Evolutionary conservation across 2,329 filamentous ascomycete genomes (phyloP).

Genomic region (Arthrobotrys sphaeroides): DNA sequence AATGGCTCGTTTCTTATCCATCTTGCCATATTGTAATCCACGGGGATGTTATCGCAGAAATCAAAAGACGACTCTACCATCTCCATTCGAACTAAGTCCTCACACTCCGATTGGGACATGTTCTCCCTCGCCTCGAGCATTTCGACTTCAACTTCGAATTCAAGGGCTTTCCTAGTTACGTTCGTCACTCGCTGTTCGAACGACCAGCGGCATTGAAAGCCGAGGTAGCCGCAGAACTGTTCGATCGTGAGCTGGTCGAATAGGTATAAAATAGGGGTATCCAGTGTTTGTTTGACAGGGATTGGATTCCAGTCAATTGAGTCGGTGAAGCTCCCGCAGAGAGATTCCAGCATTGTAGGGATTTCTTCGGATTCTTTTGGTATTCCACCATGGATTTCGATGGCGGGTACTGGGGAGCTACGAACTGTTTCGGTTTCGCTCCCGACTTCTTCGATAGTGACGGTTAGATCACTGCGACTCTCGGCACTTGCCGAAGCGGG

Average conservation of each 20-base stretch:
- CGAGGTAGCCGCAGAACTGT: neutral
- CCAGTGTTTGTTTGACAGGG: neutral
- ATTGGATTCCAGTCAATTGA: neutral
- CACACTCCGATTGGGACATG: neutral
- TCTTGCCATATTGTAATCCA: conserved; percentile 7
- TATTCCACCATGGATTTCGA: neutral
- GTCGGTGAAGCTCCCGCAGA: neutral
- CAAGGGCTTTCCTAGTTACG: neutral
- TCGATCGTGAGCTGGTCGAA: neutral
- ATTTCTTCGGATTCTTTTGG: neutral
- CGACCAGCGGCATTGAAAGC: neutral
- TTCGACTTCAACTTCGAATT: neutral
- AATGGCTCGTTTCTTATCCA: neutral
- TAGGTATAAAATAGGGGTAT: neutral
- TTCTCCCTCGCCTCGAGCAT: neutral
- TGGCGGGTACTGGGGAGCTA: neutral
- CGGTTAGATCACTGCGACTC: no score
- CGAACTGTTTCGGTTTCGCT: neutral
- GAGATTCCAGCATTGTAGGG: neutral
- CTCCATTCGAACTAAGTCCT: neutral
- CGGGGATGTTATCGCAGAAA: neutral
- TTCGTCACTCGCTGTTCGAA: neutral
- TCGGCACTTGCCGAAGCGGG: no score
- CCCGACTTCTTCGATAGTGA: no score
- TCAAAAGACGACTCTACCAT: neutral